Base-by-base conservation (phyloP, 768 basidiomycete species). In the Roridomyces roridus region DNA sequence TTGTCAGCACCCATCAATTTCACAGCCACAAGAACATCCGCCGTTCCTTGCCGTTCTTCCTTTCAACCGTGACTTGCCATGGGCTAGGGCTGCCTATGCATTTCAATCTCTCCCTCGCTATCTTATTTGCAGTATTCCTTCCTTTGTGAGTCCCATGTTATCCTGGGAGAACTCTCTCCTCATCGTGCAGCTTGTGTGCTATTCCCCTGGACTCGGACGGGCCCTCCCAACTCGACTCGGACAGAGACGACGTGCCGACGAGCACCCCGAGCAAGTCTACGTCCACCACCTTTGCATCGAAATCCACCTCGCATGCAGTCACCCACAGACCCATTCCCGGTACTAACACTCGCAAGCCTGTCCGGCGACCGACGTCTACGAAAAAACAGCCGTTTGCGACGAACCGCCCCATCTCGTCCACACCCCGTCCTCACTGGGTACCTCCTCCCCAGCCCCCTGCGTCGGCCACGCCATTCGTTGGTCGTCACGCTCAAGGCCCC, bases 401-500 rank as follows among this genome's bases (percentile, higher is more conserved):
- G 7, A 31, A 31, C 12, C 21, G 24, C 23, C 56, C 42, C 37
- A 25, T 8, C 49, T 31, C 44, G 25, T 44, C 24, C 55, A 48
- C 43, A 26, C 28, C 37, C 59, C 37, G 46, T 49, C 64, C 35
- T 24, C 29, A 31, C 29, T 48, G 17, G 43, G 41, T 44, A 54
- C 52, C 42, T 53, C 45, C 23, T 49, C 46, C 55, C 39, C 48
- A 35, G 15, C 57, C 62, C 49, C 20, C 59, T 43, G 47, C 51
- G 1, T 46, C 53, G 18, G n/a, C 59, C 54, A n/a, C 55, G 54
- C 15, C 63, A 29, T 39, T 63, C 56, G 49, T 31, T 14, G 14
- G 14, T 14, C 29, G 29, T 6, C 29, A 44, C 36, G n/a, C 69
- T 74, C 29, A 72, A 78, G 31, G 60, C 68, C 46, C 77, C 51